Base-by-base conservation (phyloP, 805 yeast genomes). In the Wickerhamiella sorbophila region DNA sequence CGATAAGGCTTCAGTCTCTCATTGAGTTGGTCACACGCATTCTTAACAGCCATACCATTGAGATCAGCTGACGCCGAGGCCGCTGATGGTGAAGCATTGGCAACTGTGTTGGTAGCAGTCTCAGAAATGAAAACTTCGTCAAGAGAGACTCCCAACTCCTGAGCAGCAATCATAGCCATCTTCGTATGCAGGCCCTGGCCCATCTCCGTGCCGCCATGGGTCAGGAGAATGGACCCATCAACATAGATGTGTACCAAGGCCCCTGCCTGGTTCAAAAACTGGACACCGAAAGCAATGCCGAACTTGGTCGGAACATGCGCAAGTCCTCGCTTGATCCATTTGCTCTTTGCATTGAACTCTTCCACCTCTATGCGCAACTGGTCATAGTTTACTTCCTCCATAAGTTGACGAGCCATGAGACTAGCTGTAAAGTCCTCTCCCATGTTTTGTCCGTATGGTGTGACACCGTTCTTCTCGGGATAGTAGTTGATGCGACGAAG, bases 151-250 rank as follows among this genome's bases (percentile, higher is more conserved):
- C 57, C 56, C 21, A 69, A 58, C 41, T 64, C 70, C 37, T 62
- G 55, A 1, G 73, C 72, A 16, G 66, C 65, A 31, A 69, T 54
- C 71, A 66, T 68, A 6, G 62, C 59, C 72, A 69, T 68, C 48
- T 69, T 68, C 9, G 72, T 69, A 40, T 64, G 61, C 33, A 68
- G 50, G 16, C 73, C 73, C 50, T 68, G 73, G 15, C 73, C 73
- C 59, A 68, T 68, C 43, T 68, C 73, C 10, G 68, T 68, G 42
- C 73, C 73, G 38, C 72, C 73, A 37, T 67, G 70, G 14, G 71
- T 55, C 14, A 68, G 53, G 14, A 69, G 50, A 9, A 68, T 59
- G n/a, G 71, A 64, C 1, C 72, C 73, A 49, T 68, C 73, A 33
- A 57, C 58, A 45, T 68, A 68, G 24, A 68, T 65, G 43, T 68